phyloP scores from a whole-genome alignment of 148 eudicot genomes.

The Fagopyrum homotropicum region DNA sequence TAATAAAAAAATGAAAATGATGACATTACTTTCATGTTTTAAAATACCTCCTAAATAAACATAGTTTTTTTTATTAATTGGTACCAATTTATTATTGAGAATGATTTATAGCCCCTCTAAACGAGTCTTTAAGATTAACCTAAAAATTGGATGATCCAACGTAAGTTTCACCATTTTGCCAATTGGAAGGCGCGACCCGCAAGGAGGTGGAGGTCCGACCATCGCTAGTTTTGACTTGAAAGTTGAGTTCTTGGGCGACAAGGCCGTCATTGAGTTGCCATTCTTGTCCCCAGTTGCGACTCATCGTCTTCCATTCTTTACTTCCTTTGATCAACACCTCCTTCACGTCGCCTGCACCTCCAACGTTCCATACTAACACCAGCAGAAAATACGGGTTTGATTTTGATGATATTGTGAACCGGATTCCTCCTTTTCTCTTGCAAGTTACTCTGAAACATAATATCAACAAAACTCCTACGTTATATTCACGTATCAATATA shows the following conservation, averaged over 20 bases:
- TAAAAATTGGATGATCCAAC: too few relatives aligned
- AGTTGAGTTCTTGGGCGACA: conserved; percentile 62
- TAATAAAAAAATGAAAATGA: too few relatives aligned
- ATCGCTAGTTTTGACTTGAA: conserved; percentile 55
- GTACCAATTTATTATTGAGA: too few relatives aligned
- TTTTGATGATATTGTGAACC: conserved; percentile 37
- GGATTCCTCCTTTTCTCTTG: conserved; percentile 56
- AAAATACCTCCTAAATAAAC: too few relatives aligned
- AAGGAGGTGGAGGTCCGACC: conserved; percentile 62
- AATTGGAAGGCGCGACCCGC: conserved; percentile 55
- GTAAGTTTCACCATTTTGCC: conserved; percentile 86
- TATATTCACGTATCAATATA: too few relatives aligned
- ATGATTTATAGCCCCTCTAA: too few relatives aligned
- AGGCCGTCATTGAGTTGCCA: conserved; percentile 66
- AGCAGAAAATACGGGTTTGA: conserved; percentile 49
- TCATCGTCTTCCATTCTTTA: conserved; percentile 59
- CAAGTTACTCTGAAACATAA: conserved; percentile 52
- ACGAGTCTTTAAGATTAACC: too few relatives aligned
- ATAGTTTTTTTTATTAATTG: too few relatives aligned
- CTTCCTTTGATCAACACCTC: conserved; percentile 16
- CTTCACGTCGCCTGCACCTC: conserved; percentile 61
- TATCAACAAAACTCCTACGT: too few relatives aligned
- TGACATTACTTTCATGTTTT: too few relatives aligned
- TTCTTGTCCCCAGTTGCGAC: conserved; percentile 88
- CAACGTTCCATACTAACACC: conserved; percentile 62